Base-by-base conservation (phyloP, 805 yeast species). In the Metschnikowia noctiluminum region DNA sequence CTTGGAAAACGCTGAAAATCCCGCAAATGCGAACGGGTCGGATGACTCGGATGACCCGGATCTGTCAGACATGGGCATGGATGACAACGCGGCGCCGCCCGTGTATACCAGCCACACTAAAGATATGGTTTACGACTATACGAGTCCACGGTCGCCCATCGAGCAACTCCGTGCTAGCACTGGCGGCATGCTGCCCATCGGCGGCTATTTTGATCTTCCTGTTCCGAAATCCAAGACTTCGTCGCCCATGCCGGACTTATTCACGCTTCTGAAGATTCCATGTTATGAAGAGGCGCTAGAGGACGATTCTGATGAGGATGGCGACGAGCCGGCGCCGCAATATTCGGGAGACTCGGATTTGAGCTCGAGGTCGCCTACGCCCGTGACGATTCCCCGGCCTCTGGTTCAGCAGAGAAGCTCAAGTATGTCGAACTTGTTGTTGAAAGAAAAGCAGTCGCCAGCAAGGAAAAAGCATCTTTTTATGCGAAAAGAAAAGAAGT, bases 11-110 rank as follows among this genome's bases (percentile, higher is more conserved):
- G 21, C 21, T 3, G 21, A 21, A 4, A 21, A 21, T 21, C 21
- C 21, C 21, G 21, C 4, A 13, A 21, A 31, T 14, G 27, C 8
- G 11, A 3, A 50, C 14, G 53, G 49, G n/a, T 63, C 55, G 13
- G 38, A 50, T 12, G 53, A 50, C 13, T 63, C 54, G 13, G 38
- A 42, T 12, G 62, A 58, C 13, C 21, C 21, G 21, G 21, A 21
- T 4, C 21, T 21, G 21, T 21, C 21, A 21, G 21, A 21, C 4
- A 21, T 21, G 21, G 21, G 21, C 21, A 21, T 21, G 13, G 64
- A 60, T 6, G 60, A 57, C 26, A 65, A 62, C 16, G 61, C 61
- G 1, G 78, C 78, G 7, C 79, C 79, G 26, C 79, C 79, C 5
- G 40, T 73, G 30, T 74, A 74, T 55, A 68, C 70, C 35, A 61